Base-by-base conservation (phyloP, 345 rosid species). In the Eucalyptus albens region DNA sequence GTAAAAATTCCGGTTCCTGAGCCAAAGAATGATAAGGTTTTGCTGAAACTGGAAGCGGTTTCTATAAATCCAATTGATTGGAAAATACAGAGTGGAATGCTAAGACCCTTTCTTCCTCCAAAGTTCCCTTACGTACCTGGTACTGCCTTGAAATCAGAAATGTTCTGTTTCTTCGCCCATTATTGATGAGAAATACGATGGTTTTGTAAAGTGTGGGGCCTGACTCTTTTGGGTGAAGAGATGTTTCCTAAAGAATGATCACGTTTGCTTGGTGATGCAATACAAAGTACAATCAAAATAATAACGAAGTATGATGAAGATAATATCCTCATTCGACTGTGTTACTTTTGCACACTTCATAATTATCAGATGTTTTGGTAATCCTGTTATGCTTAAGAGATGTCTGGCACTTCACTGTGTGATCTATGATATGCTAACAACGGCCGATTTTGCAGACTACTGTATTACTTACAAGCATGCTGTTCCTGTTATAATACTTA, bases 121-220 rank as follows among this genome's bases (percentile, higher is more conserved):
- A 90, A 77, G 50, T 90, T 90, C 87, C 91, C 91, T 90, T 82
- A 88, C 89, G 47, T 90, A 50, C 91, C 91, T 22, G 86, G 91
- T 90, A 86, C 37, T 53, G n/a, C 44, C 33, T 62, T 27, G 33
- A 13, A 62, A 29, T 62, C 8, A 62, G 33, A 62, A 59, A 33
- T 27, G 69, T 55, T 37, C 62, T 37, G 27, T 42, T 83, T 83
- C 42, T 83, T 24, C n/a, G 1, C 27, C 29, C 50, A 15, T 47
- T 85, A 15, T 85, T 22, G 87, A 27, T 17, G n/a, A 47, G 21
- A 65, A 27, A 65, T 65, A n/a, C 21, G 19, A 65, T n/a, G 21
- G 37, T 65, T 65, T 65, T 65, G 40, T 65, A 14, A 65, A n/a
- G 19, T n/a, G 5, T 15, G 77, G 40, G 77, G 77, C 37, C 37